Percentiles rank a stretch among this genome's conserved stretches.
These are phyloP conservation scores for Aegilops tauschii DNA, from an alignment of 176 grass and related monocot genomes.

Conservation along the genomic window DNA sequence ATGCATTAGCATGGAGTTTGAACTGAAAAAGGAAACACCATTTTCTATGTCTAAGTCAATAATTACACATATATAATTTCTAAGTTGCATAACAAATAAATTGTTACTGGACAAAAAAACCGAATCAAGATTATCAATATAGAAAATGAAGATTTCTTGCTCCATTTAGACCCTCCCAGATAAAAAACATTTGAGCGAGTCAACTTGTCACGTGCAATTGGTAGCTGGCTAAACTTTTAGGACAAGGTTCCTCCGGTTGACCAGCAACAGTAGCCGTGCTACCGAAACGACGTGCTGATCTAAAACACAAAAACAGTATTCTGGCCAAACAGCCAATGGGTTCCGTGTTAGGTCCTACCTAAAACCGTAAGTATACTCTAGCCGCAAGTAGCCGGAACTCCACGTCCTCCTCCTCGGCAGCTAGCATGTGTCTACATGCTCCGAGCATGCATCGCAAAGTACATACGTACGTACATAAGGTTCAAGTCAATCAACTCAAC, in stretches of 20 bases:
- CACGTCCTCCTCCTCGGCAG: neutral
- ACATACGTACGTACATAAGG: neutral
- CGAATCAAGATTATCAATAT: too few species aligned
- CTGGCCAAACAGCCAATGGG: neutral
- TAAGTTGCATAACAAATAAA: too few species aligned
- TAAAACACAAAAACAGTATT: neutral
- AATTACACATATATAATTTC: too few species aligned
- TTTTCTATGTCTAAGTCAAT: too few species aligned
- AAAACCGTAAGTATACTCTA: neutral
- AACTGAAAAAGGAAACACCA: too few species aligned
- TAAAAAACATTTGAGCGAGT: neutral
- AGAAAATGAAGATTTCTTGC: too few species aligned
- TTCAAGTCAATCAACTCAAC: too few species aligned
- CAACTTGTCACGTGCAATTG: neutral
- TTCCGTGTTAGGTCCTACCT: neutral
- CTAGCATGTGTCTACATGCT: neutral
- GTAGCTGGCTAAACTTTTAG: neutral
- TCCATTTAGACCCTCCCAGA: too few species aligned
- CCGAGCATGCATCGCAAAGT: neutral
- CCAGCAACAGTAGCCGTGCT: neutral
- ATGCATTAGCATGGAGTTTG: too few species aligned
- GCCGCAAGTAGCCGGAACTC: neutral
- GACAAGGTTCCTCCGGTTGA: neutral
- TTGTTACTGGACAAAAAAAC: too few species aligned
- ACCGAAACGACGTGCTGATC: neutral